Conservation (phyloP, 208 protist species). For the Leishmania turanica region DNA sequence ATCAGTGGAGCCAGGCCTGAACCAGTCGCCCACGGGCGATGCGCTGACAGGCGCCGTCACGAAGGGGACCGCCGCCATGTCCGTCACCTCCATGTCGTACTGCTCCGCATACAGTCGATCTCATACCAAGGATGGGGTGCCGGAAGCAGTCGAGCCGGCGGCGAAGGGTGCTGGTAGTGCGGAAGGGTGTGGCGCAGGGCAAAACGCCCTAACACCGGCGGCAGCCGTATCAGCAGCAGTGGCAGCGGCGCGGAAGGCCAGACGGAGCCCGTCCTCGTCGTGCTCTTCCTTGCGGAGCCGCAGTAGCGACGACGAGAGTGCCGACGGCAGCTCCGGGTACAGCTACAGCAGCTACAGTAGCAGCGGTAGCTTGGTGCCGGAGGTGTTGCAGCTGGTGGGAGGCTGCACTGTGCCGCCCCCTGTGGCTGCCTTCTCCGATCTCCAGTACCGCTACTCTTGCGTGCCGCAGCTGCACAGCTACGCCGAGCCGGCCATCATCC, state of each 20-base stretch:
- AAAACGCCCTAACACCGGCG: neutral
- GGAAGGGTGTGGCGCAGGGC: neutral
- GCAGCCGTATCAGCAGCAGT: neutral
- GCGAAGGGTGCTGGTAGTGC: neutral
- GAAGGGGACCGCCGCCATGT: neutral
- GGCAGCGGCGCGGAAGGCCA: neutral
- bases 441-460: slow-evolving; percentile 50
- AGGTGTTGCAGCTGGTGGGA: slow-evolving; percentile 48
- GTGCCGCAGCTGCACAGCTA: slow-evolving; percentile 37
- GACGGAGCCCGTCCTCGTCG: slow-evolving; percentile 18
- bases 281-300: slow-evolving; percentile 34
- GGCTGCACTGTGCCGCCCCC: slow-evolving; percentile 54
- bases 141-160: neutral
- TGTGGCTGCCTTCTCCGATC: slow-evolving; percentile 47
- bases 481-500: slow-evolving; percentile 62
- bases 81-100: slow-evolving; percentile 15
- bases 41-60: neutral
- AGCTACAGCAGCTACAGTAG: slow-evolving; percentile 32
- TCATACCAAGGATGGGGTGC: neutral
- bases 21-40: neutral
- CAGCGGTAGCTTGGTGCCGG: slow-evolving; percentile 25
- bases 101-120: slow-evolving; percentile 22
- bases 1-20: slow-evolving; percentile 1
- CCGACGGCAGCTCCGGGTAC: slow-evolving; percentile 30
- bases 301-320: slow-evolving; percentile 29